Percentiles rank a stretch among this genome's conserved stretches.
Conservation (phyloP, 1,284 basidiomycete genomes). For the Exobasidium cylindrosporum region DNA sequence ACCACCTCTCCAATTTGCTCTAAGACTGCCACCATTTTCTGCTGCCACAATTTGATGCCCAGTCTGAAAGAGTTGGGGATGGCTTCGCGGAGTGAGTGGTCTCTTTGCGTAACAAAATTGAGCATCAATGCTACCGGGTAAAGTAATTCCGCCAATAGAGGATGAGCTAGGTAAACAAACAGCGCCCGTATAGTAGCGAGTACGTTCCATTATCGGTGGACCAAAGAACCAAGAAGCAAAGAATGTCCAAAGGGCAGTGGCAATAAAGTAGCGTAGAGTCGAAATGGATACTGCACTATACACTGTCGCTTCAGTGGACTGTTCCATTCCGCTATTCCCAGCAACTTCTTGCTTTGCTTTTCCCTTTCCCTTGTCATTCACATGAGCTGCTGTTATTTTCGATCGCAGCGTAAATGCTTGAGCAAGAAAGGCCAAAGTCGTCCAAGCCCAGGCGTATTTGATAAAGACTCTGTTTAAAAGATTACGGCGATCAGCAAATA, state of each 20-base stretch:
- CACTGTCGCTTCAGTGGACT: slow-evolving; percentile 1
- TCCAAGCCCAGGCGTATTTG: slow-evolving; percentile 91
- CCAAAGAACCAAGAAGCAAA: slow-evolving; percentile 86
- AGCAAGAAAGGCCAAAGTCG: slow-evolving; percentile 52
- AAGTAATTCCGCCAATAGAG: neutral
- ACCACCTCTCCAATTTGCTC: slow-evolving; percentile 60
- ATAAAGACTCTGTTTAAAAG: slow-evolving; percentile 80
- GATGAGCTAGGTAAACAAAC: slow-evolving; percentile 63
- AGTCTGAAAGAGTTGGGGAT: slow-evolving; percentile 60
- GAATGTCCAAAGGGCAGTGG: slow-evolving; percentile 58
- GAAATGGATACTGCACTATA: slow-evolving; percentile 5
- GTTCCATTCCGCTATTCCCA: neutral
- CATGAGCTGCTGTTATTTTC: slow-evolving; percentile 12
- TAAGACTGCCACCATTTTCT: slow-evolving; percentile 10
- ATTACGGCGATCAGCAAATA: slow-evolving; percentile 78
- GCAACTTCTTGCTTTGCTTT: neutral
- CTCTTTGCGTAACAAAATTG: slow-evolving; percentile 36
- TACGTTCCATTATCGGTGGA: slow-evolving; percentile 72
- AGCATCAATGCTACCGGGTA: slow-evolving; percentile 18
- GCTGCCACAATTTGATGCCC: slow-evolving; percentile 18
- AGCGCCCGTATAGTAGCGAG: slow-evolving; percentile 74
- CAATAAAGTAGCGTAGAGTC: slow-evolving; percentile 63
- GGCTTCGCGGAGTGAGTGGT: slow-evolving; percentile 20
- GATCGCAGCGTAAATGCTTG: slow-evolving; percentile 20
- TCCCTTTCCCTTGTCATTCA: slow-evolving; percentile 10